Evolutionary conservation across 169 alveolate genomes (phyloP), one percentile per base, ranked within the genome.

Genomic region (Cryptosporidium canis): DNA sequence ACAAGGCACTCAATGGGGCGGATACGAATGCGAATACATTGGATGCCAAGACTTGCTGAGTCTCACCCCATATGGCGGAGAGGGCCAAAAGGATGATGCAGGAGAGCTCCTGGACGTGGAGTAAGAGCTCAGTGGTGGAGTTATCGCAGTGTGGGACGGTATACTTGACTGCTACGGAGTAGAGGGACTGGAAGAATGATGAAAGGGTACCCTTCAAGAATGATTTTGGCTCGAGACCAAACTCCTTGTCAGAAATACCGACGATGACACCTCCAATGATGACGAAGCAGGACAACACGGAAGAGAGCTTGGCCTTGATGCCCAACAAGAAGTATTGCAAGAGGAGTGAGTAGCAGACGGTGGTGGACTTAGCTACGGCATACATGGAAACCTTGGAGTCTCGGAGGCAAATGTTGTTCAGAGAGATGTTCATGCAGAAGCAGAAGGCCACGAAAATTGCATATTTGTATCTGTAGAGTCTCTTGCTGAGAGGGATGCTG

Each of bases 131-230:
- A 4, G 87, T 77, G 29, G 87, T 77, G 5, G 87, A 77, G 72
- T 77, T 77, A 24, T 77, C 87, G 41, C 87, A 77, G 72, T 77
- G 87, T 43, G 87, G 87, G 45, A 77, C 87, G 4, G 87, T 77
- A 45, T 77, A 77, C 39, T 77, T 77, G 48, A 77, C 87, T 56
- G 87, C 87, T 8, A 77, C 72, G 27, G 87, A 77, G 45, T 77
- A 77, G 45, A 77, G 66, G 12, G 87, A 77, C 31, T 77, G 87
- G 87, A 77, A 77, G 72, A 77, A 77, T 16, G 87, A 77, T 58
- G 87, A 77, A 7, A 77, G 24, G 37, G 87, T 77, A 39, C 87
- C 87, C 33, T 58, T 11, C 14, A 77, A 61, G 72, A 77, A 77
- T 29, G 87, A 56, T 2, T 47, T 56, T 58, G 87, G 87, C 41